A percentile compares a stretch with the other conserved stretches of the same genome.
phyloP scores from a whole-genome alignment of 768 basidiomycete genomes.

The Agaricus subrufescens region DNA sequence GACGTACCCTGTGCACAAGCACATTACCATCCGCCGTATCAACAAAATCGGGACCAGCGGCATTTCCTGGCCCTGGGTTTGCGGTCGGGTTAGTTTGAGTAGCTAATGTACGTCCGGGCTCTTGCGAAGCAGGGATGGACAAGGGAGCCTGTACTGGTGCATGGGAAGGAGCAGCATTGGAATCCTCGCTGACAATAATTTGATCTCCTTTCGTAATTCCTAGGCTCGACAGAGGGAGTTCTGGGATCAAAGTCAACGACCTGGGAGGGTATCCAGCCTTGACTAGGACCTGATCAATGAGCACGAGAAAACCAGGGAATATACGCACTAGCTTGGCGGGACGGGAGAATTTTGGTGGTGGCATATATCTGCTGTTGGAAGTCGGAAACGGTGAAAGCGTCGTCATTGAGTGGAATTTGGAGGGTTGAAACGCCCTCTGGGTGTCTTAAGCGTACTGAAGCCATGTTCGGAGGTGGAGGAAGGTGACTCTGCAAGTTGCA shows the following conservation, averaged over 20 bases:
- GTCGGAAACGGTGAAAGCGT: slow-evolving; percentile 61
- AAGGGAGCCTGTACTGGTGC: slow-evolving; percentile 8
- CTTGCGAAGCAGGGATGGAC: slow-evolving; percentile 5
- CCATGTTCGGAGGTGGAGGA: slow-evolving; percentile 37
- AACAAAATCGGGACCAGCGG: slow-evolving; percentile 50
- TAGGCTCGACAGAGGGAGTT: slow-evolving; percentile 70
- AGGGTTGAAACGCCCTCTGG: slow-evolving; percentile 81
- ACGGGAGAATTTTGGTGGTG: slow-evolving; percentile 65
- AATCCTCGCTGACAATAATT: slow-evolving; percentile 55
- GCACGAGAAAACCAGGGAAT: background rate
- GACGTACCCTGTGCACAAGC: slow-evolving; percentile 65
- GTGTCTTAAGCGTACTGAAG: slow-evolving; percentile 74
- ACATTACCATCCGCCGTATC: slow-evolving; percentile 52
- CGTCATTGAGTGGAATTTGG: slow-evolving; percentile 53
- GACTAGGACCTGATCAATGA: slow-evolving; percentile 35
- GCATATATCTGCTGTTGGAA: slow-evolving; percentile 69
- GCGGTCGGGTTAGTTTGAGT: slow-evolving; percentile 8
- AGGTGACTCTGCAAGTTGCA: background rate
- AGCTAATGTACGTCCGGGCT: slow-evolving; percentile 5
- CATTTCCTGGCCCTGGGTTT: slow-evolving; percentile 10
- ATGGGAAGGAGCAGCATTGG: slow-evolving; percentile 1
- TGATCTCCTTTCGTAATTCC: slow-evolving; percentile 80
- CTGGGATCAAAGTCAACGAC: slow-evolving; percentile 63
- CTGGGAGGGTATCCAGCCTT: slow-evolving; percentile 85
- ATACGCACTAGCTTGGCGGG: slow-evolving; percentile 74